These are phyloP conservation scores for Hibiscus tridactylites DNA, from an alignment of 345 rosid genomes.

Conservation along the genomic window DNA sequence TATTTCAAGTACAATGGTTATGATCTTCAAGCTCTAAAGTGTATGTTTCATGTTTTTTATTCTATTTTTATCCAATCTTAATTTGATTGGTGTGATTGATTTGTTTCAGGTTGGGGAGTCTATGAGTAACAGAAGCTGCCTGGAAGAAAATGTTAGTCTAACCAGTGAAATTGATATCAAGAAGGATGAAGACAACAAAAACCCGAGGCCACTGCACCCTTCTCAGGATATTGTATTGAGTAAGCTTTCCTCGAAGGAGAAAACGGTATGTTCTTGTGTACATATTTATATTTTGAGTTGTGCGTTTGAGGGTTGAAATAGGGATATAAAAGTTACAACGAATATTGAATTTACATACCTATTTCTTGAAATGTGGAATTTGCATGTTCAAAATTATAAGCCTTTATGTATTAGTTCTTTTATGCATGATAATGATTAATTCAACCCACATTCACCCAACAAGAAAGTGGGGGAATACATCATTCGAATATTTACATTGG, in stretches of 20 bases:
- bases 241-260: conserved; percentile 23
- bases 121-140: conserved; percentile 13
- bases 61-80: conserved; percentile 1
- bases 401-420: not conserved
- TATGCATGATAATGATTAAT: not conserved
- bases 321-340: not conserved
- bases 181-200: conserved; percentile 14
- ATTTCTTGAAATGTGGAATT: too few species aligned
- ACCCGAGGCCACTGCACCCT: not conserved
- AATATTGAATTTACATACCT: not conserved
- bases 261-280: conserved; percentile 1
- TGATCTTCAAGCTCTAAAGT: not conserved
- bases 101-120: not conserved
- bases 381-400: not conserved
- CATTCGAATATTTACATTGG: not conserved
- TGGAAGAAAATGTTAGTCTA: conserved; percentile 14
- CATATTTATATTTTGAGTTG: conserved; percentile 8
- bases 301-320: conserved; percentile 6
- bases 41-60: not conserved
- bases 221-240: conserved; percentile 47
- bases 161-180: conserved; percentile 2
- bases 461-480: not conserved
- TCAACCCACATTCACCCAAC: not conserved
- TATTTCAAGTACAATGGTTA: not conserved
- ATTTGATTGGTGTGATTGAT: conserved; percentile 2